phyloP scores from a whole-genome alignment of 2,329 filamentous ascomycete genomes.

The Exophiala calicioides region DNA sequence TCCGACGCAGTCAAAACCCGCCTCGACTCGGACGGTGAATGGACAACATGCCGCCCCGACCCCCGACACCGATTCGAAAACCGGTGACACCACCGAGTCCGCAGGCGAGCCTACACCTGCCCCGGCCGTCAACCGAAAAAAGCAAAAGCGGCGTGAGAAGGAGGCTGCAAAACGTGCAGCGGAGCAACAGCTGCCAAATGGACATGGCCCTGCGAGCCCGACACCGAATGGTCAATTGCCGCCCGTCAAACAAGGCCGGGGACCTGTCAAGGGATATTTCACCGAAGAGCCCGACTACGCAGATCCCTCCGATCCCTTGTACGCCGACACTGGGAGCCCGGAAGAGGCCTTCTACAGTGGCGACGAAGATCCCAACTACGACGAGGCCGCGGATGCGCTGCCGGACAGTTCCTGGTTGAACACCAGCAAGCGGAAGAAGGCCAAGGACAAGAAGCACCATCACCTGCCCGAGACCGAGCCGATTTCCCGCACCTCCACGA shows the following conservation, averaged over 20 bases:
- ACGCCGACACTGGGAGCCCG: slow-evolving; percentile 48
- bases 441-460: slow-evolving; percentile 20
- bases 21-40: slow-evolving; percentile 27
- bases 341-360: slow-evolving; percentile 61
- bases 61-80: slow-evolving; percentile 30
- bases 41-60: slow-evolving; percentile 31
- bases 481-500: slow-evolving; percentile 31
- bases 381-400: slow-evolving; percentile 33
- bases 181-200: slow-evolving; percentile 38
- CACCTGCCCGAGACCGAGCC: slow-evolving; percentile 11
- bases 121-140: slow-evolving; percentile 79
- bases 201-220: slow-evolving; percentile 19
- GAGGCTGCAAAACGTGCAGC: slow-evolving; percentile 70
- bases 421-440: slow-evolving; percentile 37
- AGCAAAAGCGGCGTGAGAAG: slow-evolving; percentile 89
- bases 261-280: slow-evolving; percentile 33
- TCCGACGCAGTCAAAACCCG: slow-evolving; percentile 13
- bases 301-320: slow-evolving; percentile 35
- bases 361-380: slow-evolving; percentile 47
- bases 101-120: slow-evolving; percentile 31
- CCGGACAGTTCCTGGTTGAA: slow-evolving; percentile 30
- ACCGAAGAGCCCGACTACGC: slow-evolving; percentile 36
- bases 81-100: slow-evolving; percentile 36
- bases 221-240: slow-evolving; percentile 23
- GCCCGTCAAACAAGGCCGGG: slow-evolving; percentile 29